Conservation (phyloP, 805 yeast species). For the Ogataea neopini region DNA sequence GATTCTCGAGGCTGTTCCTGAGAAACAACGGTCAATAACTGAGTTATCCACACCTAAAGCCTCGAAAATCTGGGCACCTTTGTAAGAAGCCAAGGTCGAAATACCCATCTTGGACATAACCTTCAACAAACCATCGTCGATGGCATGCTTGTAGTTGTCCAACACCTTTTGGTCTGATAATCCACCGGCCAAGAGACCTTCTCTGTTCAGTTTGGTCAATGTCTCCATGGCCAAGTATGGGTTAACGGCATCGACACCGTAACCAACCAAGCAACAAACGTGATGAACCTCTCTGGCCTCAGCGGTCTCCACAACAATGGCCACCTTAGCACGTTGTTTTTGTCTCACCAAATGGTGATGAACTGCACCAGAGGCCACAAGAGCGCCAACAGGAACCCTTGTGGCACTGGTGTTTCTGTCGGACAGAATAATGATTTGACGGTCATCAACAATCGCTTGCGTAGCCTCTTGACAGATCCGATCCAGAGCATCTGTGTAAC, state of each 20-base stretch:
- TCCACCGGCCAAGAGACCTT: conserved; percentile 62
- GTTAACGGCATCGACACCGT: conserved; percentile 95
- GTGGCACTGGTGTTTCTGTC: conserved; percentile 63
- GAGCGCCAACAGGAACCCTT: conserved; percentile 79
- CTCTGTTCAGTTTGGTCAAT: conserved; percentile 77
- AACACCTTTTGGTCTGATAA: conserved; percentile 62
- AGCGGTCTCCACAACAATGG: conserved; percentile 87
- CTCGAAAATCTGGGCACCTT: conserved; percentile 98
- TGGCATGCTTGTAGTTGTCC: conserved; percentile 77
- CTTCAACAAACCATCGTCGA: conserved; percentile 89
- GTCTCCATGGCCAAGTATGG: conserved; percentile 95
- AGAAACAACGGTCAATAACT: conserved; percentile 92
- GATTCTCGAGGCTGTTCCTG: conserved; percentile 96
- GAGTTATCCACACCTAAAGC: conserved; percentile 95
- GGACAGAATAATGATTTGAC: conserved; percentile 73
- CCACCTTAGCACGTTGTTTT: conserved; percentile 94
- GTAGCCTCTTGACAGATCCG: conserved; percentile 86
- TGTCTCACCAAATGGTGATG: conserved; percentile 95
- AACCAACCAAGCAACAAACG: conserved; percentile 89
- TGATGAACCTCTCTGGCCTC: conserved; percentile 98
- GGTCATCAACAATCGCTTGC: conserved; percentile 73
- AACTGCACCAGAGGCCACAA: conserved; percentile 94
- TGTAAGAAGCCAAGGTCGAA: conserved; percentile 95
- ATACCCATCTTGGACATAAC: conserved; percentile 99
- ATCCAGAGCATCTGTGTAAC: conserved; percentile 83